These are phyloP conservation scores for Cryptosporidium sp. DNA, from an alignment of 169 alveolate genomes.

Conservation along the genomic window DNA sequence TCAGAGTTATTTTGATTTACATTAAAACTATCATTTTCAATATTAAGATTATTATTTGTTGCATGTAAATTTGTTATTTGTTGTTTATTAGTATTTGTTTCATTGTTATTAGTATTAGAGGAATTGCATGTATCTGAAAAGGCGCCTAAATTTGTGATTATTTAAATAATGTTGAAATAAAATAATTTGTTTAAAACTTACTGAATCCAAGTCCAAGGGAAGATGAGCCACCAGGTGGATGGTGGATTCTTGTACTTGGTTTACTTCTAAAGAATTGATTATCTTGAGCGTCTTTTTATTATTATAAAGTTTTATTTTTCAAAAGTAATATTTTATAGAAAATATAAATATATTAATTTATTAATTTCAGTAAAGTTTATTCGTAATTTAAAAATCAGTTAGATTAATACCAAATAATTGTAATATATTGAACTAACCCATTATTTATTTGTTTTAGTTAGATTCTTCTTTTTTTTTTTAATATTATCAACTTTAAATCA, in stretches of 20 bases:
- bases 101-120: not conserved
- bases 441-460: not conserved
- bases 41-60: not conserved
- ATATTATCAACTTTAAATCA: not conserved
- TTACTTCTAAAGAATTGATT: constrained; percentile 58
- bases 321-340: too few species aligned
- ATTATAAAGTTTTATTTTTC: too few species aligned
- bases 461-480: too few species aligned
- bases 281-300: constrained; percentile 30
- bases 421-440: not conserved
- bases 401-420: not conserved
- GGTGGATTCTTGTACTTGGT: constrained; percentile 73
- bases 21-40: constrained; percentile 13
- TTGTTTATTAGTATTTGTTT: not conserved
- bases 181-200: constrained; percentile 9
- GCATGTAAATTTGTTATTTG: not conserved
- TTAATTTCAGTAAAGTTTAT: too few species aligned
- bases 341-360: too few species aligned
- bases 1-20: not conserved
- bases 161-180: not conserved
- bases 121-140: not conserved
- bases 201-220: constrained; percentile 46
- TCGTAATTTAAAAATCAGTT: not conserved
- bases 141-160: not conserved
- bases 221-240: constrained; percentile 73